Evolutionary conservation across 768 basidiomycete species (phyloP).

Genomic region (Tricholoma saponaceum): DNA sequence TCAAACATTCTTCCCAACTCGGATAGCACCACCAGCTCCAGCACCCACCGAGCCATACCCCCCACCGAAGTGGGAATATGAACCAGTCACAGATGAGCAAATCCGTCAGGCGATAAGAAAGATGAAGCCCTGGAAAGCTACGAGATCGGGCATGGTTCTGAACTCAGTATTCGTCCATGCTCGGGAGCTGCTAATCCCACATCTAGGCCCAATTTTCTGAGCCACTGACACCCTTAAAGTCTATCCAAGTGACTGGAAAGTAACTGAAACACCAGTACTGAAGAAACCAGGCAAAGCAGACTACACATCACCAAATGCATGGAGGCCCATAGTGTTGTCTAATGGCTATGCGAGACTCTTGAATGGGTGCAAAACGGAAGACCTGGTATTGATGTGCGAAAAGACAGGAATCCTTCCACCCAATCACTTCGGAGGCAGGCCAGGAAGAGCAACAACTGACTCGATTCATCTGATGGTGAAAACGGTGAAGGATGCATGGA

Average conservation of each 20-base stretch:
- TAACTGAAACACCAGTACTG: constrained; percentile 24
- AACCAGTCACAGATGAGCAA: no score
- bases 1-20: neutral
- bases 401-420: constrained; percentile 13
- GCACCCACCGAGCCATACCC: neutral
- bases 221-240: constrained; percentile 19
- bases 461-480: constrained; percentile 24
- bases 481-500: constrained; percentile 33
- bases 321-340: constrained; percentile 29
- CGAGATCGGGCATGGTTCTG: no score
- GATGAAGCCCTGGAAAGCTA: no score
- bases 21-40: neutral
- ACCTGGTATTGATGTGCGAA: constrained; percentile 10
- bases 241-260: constrained; percentile 23
- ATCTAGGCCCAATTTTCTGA: constrained; percentile 23
- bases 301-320: constrained; percentile 28
- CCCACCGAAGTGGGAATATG: neutral
- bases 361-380: constrained; percentile 14
- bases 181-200: constrained; percentile 14
- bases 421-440: constrained; percentile 24
- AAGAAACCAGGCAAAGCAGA: constrained; percentile 30
- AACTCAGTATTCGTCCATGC: neutral
- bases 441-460: constrained; percentile 25
- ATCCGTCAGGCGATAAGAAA: no score
- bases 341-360: constrained; percentile 16